phyloP scores from a whole-genome alignment of 441 rosid genomes.

The Erysimum pusillum region DNA sequence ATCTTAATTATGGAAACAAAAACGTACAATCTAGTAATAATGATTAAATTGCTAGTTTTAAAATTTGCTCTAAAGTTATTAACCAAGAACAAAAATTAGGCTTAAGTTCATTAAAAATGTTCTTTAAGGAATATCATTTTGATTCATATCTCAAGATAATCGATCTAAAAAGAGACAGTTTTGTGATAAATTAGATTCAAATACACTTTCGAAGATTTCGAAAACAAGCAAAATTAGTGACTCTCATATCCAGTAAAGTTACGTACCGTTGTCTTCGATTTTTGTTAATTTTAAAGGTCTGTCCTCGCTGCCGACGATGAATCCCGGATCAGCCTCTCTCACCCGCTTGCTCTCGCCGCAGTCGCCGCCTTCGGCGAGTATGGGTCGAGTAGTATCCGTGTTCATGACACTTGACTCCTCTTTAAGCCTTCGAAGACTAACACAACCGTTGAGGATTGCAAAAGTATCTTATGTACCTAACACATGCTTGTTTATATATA shows the following conservation, averaged over 20 bases:
- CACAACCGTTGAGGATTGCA: conserved; percentile 6
- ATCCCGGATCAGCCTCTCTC: conserved; percentile 16
- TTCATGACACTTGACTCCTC: conserved; percentile 9
- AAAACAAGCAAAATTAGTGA: conserved; percentile 1
- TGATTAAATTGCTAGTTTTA: background rate
- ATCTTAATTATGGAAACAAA: background rate
- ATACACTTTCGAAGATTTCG: background rate
- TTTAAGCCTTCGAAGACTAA: background rate
- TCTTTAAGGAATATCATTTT: background rate
- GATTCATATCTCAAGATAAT: background rate
- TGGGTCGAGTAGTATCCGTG: background rate
- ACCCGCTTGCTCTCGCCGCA: conserved; percentile 32
- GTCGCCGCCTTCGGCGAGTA: conserved; percentile 12
- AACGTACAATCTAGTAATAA: background rate
- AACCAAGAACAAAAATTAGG: background rate
- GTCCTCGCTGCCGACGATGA: background rate
- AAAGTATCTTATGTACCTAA: background rate
- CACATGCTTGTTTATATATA: conserved; percentile 16
- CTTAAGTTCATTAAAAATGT: background rate
- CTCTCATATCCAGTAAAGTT: background rate
- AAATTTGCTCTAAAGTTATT: background rate
- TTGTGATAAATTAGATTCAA: conserved; percentile 3
- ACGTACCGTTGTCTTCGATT: conserved; percentile 34
- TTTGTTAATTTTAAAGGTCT: conserved; percentile 34
- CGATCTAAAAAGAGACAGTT: background rate